Conservation (phyloP, 495 filamentous ascomycete species). For the Neurospora sp. region DNA sequence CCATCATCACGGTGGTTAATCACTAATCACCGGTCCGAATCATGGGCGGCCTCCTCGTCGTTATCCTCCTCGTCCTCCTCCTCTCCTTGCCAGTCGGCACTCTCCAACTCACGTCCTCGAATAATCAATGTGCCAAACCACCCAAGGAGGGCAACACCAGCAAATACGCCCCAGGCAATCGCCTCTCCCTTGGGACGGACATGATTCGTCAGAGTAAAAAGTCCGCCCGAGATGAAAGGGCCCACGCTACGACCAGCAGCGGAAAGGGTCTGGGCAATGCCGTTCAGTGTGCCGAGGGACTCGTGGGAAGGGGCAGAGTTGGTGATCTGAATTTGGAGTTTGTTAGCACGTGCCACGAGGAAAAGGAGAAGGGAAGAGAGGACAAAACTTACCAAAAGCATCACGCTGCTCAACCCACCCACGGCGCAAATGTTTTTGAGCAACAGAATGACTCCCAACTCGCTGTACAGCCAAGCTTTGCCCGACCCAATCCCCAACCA, state of each 20-base stretch:
- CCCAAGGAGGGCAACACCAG: conserved; percentile 62
- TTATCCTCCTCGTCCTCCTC: conserved; percentile 12
- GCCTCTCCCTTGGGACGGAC: conserved; percentile 74
- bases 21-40: not conserved
- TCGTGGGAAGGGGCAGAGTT: conserved; percentile 82
- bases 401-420: conserved; percentile 76
- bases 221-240: conserved; percentile 73
- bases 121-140: conserved; percentile 69
- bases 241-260: conserved; percentile 83
- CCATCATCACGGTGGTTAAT: not conserved
- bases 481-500: conserved; percentile 38
- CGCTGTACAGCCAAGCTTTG: conserved; percentile 58
- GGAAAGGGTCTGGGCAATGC: conserved; percentile 86
- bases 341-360: not conserved
- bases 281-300: conserved; percentile 82
- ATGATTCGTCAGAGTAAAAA: conserved; percentile 64
- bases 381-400: conserved; percentile 58
- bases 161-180: conserved; percentile 75
- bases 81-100: conserved; percentile 31
- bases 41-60: conserved; percentile 4
- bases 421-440: conserved; percentile 85
- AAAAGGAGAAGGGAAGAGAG: not conserved
- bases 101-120: conserved; percentile 48
- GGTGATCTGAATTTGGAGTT: conserved; percentile 53
- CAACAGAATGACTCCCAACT: conserved; percentile 68